Percentiles rank a stretch among this genome's conserved stretches.
Evolutionary conservation across 1,139 yeast species (phyloP).

Genomic region (Magnusiomyces ingens): DNA sequence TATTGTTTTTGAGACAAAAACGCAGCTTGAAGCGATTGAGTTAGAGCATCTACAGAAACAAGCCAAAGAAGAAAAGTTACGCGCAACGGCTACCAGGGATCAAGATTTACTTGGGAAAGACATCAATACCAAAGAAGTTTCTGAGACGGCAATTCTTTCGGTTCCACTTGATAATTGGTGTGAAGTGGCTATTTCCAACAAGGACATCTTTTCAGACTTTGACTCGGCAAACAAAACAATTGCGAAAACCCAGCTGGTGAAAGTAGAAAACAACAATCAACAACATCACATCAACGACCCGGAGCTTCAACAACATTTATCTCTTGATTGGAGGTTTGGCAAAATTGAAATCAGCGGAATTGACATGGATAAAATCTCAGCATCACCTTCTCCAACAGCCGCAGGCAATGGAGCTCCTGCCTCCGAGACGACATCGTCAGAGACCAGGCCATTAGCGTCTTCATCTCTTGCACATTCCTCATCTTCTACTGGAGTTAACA

Average conservation of each 20-base stretch:
- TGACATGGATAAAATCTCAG: conserved; percentile 26
- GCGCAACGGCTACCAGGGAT: background rate
- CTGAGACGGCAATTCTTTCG: background rate
- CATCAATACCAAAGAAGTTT: background rate
- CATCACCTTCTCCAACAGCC: background rate
- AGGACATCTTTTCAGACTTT: background rate
- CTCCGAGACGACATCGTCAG: background rate
- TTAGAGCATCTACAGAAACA: conserved; percentile 3
- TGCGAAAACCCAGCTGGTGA: background rate
- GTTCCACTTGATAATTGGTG: conserved; percentile 7
- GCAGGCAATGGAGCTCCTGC: conserved; percentile 7
- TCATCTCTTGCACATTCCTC: background rate
- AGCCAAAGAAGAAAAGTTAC: background rate
- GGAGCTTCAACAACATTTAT: conserved; percentile 11
- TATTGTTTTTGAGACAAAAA: conserved; percentile 11
- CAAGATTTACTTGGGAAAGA: background rate
- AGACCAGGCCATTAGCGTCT: background rate
- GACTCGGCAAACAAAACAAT: background rate
- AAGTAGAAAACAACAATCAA: background rate
- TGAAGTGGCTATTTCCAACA: background rate
- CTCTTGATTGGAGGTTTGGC: conserved; percentile 25
- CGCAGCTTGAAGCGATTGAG: conserved; percentile 4
- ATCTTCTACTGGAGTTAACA: background rate
- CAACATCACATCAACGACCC: background rate
- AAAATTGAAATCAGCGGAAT: conserved; percentile 30